A percentile compares a stretch with the other conserved stretches of the same genome.
Evolutionary conservation across 2,329 filamentous ascomycete genomes (phyloP).

Genomic region (Neophaeococcomyces aloes): DNA sequence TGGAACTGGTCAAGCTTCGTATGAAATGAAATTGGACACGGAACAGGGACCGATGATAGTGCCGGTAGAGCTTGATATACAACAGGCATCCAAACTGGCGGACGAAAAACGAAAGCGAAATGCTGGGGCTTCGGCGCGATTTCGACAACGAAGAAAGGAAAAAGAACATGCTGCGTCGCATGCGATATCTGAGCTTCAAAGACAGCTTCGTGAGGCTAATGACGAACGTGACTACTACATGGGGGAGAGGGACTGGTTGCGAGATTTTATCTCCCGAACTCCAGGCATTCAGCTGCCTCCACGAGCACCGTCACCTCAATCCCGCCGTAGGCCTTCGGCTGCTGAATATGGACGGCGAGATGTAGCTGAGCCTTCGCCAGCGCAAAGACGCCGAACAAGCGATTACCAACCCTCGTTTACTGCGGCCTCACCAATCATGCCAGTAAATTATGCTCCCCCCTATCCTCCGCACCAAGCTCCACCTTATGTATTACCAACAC

Average conservation of each 20-base stretch:
- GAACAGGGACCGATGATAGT: slow-evolving; percentile 30
- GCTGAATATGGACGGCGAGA: slow-evolving; percentile 16
- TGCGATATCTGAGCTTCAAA: slow-evolving; percentile 59
- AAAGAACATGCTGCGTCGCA: slow-evolving; percentile 63
- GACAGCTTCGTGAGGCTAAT: slow-evolving; percentile 56
- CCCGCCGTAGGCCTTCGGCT: slow-evolving; percentile 8
- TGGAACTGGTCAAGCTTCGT: slow-evolving; percentile 20
- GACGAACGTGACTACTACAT: slow-evolving; percentile 65
- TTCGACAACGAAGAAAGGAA: slow-evolving; percentile 71
- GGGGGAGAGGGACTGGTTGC: slow-evolving; percentile 59
- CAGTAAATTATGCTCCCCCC: slow-evolving; percentile 5
- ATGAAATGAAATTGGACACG: slow-evolving; percentile 26
- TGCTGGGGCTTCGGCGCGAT: slow-evolving; percentile 73
- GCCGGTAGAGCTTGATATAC: slow-evolving; percentile 48
- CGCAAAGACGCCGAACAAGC: slow-evolving; percentile 17
- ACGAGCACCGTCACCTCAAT: slow-evolving; percentile 20
- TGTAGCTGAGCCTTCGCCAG: slow-evolving; percentile 12
- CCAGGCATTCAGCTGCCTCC: slow-evolving; percentile 18
- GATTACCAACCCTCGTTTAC: slow-evolving; percentile 19
- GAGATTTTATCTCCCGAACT: slow-evolving; percentile 50
- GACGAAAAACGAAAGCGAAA: slow-evolving; percentile 81
- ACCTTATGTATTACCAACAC: slow-evolving; percentile 11
- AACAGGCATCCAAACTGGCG: slow-evolving; percentile 69
- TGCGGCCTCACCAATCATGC: neutral
- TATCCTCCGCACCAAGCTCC: neutral